phyloP scores from a whole-genome alignment of 805 yeast genomes.

The Kazachstania kunashirensis region DNA sequence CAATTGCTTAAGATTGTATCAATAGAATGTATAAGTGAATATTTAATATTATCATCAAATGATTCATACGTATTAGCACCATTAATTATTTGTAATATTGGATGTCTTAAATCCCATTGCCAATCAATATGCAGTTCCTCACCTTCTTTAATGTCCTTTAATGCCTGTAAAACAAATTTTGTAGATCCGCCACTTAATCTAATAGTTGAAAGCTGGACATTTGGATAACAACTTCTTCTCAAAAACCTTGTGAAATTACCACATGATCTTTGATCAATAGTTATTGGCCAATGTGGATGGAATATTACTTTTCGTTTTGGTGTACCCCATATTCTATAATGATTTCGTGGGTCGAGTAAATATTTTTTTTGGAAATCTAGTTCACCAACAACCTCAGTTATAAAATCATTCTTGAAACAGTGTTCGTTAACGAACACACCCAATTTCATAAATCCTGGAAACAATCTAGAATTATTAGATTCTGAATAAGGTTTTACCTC shows the following conservation, averaged over 20 bases:
- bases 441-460: slow-evolving; percentile 63
- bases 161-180: slow-evolving; percentile 49
- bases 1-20: slow-evolving; percentile 53
- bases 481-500: slow-evolving; percentile 53
- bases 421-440: slow-evolving; percentile 44
- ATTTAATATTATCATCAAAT: slow-evolving; percentile 43
- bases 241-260: slow-evolving; percentile 73
- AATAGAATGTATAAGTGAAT: slow-evolving; percentile 47
- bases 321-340: slow-evolving; percentile 66
- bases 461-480: slow-evolving; percentile 43
- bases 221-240: slow-evolving; percentile 68
- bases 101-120: slow-evolving; percentile 81
- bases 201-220: slow-evolving; percentile 52
- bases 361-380: slow-evolving; percentile 56
- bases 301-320: slow-evolving; percentile 51
- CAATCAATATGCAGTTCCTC: slow-evolving; percentile 72
- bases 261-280: slow-evolving; percentile 75
- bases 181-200: slow-evolving; percentile 29
- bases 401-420: slow-evolving; percentile 39
- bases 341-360: slow-evolving; percentile 57
- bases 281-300: slow-evolving; percentile 47
- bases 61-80: slow-evolving; percentile 43
- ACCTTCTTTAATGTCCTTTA: slow-evolving; percentile 46
- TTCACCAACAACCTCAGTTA: slow-evolving; percentile 66
- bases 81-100: slow-evolving; percentile 47